These are phyloP conservation scores for Diversispora eburnea DNA, from an alignment of 192 early-diverging fungal species.

Conservation along the genomic window DNA sequence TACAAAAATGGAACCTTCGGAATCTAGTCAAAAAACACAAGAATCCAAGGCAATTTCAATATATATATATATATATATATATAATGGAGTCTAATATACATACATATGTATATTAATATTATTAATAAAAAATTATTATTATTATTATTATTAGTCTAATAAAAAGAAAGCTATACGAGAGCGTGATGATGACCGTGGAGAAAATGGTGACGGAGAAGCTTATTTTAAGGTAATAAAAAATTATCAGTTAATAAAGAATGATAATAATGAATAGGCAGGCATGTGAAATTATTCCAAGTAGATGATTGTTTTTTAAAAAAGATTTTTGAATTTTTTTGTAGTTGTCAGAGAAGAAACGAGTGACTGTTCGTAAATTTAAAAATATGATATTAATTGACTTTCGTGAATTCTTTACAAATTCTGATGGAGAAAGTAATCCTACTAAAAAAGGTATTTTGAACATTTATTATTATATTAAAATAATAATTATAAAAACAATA, in stretches of 20 bases:
- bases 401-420: conserved; percentile 11
- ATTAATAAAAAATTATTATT: no score
- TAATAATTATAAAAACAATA: no score
- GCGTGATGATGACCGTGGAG: not conserved
- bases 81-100: no score
- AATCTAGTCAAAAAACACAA: no score
- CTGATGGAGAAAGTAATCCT: not conserved
- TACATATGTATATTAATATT: no score
- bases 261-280: no score
- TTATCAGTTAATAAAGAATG: not conserved
- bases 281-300: not conserved
- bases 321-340: not conserved
- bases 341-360: conserved; percentile 8
- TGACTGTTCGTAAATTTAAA: conserved; percentile 12
- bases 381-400: conserved; percentile 16
- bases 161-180: not conserved
- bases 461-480: no score
- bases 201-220: conserved; percentile 5
- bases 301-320: not conserved
- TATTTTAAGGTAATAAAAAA: conserved; percentile 12
- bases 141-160: no score
- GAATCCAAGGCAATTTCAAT: no score
- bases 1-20: no score
- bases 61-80: no score
- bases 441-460: conserved; percentile 10